Evolutionary conservation across 2,329 filamentous ascomycete genomes (phyloP).

Genomic region (Botrytis pseudocinerea): DNA sequence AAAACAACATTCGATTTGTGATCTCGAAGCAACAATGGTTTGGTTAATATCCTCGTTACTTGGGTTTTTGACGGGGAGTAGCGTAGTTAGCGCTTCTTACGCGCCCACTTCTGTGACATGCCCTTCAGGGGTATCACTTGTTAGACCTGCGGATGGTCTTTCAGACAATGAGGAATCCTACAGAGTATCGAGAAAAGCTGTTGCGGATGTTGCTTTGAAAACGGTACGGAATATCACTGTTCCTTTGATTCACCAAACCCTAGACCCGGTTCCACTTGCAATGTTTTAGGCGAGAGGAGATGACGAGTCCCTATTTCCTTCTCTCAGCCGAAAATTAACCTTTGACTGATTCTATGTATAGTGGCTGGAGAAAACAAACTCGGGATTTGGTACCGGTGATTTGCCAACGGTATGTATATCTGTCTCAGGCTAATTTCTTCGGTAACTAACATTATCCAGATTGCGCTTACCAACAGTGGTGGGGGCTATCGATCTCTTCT

Average conservation of each 20-base stretch:
- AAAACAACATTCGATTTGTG: neutral
- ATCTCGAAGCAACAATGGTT: constrained; percentile 25
- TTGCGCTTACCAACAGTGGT: constrained; percentile 44
- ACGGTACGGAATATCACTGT: constrained; percentile 22
- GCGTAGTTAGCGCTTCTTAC: constrained; percentile 33
- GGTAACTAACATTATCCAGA: constrained; percentile 24
- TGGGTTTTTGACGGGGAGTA: constrained; percentile 22
- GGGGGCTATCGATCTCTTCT: constrained; percentile 40
- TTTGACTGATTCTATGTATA: constrained; percentile 11
- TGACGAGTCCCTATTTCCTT: neutral
- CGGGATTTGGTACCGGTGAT: constrained; percentile 41
- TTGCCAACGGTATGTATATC: constrained; percentile 41
- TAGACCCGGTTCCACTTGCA: neutral
- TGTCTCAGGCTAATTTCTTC: neutral
- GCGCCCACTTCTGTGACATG: constrained; percentile 43
- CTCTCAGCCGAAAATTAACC: neutral
- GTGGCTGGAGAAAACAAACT: constrained; percentile 38
- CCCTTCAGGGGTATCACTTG: constrained; percentile 42
- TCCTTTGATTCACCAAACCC: neutral
- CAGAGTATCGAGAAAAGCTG: constrained; percentile 42
- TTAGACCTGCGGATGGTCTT: constrained; percentile 44
- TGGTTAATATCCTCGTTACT: constrained; percentile 21
- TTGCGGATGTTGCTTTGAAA: constrained; percentile 44
- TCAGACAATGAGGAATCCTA: constrained; percentile 45
- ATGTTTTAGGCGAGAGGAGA: neutral